Evolutionary conservation across 768 basidiomycete species (phyloP).

Genomic region (Suillus decipiens): DNA sequence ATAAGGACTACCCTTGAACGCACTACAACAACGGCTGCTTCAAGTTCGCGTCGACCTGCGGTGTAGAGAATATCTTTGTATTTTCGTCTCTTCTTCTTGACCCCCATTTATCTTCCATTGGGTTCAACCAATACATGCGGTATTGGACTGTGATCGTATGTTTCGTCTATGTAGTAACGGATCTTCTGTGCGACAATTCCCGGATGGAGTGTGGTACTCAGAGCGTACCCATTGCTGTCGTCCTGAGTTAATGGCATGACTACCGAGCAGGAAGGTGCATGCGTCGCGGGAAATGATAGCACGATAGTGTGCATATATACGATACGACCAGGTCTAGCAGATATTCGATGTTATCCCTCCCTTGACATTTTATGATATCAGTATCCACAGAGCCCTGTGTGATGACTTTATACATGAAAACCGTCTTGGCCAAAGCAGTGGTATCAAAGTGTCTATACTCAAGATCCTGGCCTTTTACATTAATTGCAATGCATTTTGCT

Average conservation of each 20-base stretch:
- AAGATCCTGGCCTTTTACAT: not conserved
- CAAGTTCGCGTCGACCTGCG: constrained; percentile 5
- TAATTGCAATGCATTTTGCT: not conserved
- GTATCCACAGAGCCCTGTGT: constrained; percentile 1
- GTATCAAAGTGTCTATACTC: not conserved
- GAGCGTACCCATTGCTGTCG: not conserved
- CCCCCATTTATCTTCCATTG: not conserved
- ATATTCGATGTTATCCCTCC: not conserved
- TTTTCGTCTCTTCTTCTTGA: not conserved
- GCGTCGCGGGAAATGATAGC: not conserved
- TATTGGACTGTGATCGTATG: not conserved
- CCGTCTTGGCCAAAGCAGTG: constrained; percentile 5
- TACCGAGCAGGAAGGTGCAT: not conserved
- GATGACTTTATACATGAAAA: not conserved
- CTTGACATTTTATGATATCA: not conserved
- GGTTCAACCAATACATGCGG: not conserved
- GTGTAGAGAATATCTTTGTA: constrained; percentile 4
- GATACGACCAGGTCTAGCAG: not conserved
- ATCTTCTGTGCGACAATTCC: not conserved
- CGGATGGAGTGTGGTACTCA: not conserved
- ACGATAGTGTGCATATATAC: not conserved
- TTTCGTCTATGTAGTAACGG: not conserved
- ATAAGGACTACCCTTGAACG: constrained; percentile 7
- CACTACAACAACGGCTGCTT: constrained; percentile 4
- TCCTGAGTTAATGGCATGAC: not conserved